Evolutionary conservation across 305 asterid genomes (phyloP).

Genomic region (Striga hermonthica): DNA sequence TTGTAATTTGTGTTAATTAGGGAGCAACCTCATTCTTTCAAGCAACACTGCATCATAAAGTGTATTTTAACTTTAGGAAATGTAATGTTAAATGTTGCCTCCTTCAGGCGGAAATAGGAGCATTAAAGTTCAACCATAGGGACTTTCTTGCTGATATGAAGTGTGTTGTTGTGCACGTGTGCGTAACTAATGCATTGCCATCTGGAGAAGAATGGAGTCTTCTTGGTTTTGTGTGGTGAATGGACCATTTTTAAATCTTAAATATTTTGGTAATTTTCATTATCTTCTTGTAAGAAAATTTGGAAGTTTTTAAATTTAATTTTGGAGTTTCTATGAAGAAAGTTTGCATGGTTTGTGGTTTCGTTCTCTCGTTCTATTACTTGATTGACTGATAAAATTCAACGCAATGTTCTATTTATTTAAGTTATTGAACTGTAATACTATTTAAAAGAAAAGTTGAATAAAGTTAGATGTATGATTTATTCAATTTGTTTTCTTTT

Average conservation of each 20-base stretch:
- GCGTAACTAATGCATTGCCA: constrained; percentile 11
- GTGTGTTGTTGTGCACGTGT: not conserved
- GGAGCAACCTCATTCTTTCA: not conserved
- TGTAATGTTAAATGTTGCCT: not conserved
- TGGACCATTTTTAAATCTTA: constrained; percentile 10
- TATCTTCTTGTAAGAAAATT: not conserved
- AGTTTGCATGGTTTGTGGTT: constrained; percentile 8
- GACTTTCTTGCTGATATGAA: not conserved
- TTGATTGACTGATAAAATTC: constrained; percentile 12
- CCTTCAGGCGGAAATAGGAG: constrained; percentile 6
- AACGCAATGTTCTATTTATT: constrained; percentile 26
- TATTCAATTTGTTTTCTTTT: constrained; percentile 19
- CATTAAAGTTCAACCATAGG: not conserved
- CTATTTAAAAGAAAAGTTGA: constrained; percentile 24
- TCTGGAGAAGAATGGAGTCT: not conserved
- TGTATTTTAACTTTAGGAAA: constrained; percentile 17
- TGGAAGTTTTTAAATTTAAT: not conserved
- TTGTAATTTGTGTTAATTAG: no score
- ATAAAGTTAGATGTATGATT: constrained; percentile 9
- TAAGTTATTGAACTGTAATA: constrained; percentile 14
- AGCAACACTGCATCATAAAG: constrained; percentile 14
- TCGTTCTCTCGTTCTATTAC: constrained; percentile 11
- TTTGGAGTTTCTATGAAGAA: not conserved
- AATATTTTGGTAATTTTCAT: constrained; percentile 21
- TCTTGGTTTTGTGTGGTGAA: not conserved